Conservation (phyloP, 192 early-diverging fungal genomes). For the Backusella morwellensis region DNA sequence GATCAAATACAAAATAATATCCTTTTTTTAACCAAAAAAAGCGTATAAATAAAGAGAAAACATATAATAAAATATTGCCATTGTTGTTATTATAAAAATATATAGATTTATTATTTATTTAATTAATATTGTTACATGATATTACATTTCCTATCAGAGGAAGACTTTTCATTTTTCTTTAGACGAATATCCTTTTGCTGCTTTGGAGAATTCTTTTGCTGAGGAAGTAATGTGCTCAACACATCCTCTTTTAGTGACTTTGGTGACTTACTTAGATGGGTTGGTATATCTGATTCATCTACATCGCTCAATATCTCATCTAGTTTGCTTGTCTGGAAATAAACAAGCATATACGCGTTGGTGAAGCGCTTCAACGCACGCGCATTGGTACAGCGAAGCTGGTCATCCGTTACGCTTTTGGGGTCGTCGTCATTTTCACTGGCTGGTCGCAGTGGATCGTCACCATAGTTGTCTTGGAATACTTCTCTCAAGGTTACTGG, state of each 20-base stretch:
- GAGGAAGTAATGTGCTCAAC: neutral
- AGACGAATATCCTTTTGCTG: neutral
- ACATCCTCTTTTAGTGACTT: conserved; percentile 11
- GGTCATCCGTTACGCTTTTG: neutral
- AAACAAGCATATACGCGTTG: conserved; percentile 99
- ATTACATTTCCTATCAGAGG: conserved; percentile 6
- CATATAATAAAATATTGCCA: neutral
- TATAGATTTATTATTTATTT: neutral
- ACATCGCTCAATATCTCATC: conserved; percentile 68
- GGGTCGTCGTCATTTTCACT: neutral
- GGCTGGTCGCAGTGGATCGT: conserved; percentile 53
- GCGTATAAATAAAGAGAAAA: neutral
- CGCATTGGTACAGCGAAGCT: neutral
- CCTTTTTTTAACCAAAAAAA: too few relatives aligned
- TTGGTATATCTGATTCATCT: conserved; percentile 73
- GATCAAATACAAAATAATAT: too few relatives aligned
- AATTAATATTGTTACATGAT: conserved; percentile 3
- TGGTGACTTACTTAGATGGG: conserved; percentile 62
- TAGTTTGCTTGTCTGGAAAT: conserved; percentile 77
- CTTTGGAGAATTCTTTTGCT: neutral
- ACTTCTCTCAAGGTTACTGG: conserved; percentile 79
- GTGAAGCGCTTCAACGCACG: conserved; percentile 73
- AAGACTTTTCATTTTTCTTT: conserved; percentile 5
- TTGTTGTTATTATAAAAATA: too few relatives aligned
- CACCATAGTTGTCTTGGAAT: conserved; percentile 94